Evolutionary conservation across 352 stramenopile genomes (phyloP), one percentile per base, ranked within the genome.

Genomic region (Hyaloperonospora brassicae): DNA sequence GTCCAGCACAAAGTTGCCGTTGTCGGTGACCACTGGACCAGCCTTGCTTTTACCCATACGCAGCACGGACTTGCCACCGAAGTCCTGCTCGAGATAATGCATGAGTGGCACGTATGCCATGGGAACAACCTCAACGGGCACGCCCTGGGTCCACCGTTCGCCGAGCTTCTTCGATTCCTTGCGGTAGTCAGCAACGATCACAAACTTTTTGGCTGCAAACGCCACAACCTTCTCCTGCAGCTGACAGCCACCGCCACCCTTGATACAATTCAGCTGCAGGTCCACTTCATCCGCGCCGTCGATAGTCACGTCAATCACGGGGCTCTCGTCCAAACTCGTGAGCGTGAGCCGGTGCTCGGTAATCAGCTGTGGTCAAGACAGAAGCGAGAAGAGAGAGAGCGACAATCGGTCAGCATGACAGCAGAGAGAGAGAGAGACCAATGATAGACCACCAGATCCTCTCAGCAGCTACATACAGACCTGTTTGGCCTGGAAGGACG

Each of bases 251-350:
- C 97, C 97, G 34, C 96, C 95, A 45, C 96, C 97, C 73, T 99
- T 99, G 53, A 98, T 98, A 64, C 97, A 93, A 74, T 98, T 98
- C 45, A 99, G 80, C 53, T 95, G 80, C n/a, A 69, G 47, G 66
- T 99, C 96, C 47, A 98, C 96, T 66, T 98, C 94, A 73, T 99
- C 96, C 12, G 96, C 96, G 43, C 96, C 97, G 78, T 99, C 97
- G 66, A 99, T 98, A 34, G 96, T 96, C 57, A 99, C 95, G 77
- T 99, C 97, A 43, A 99, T 93, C 58, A 91, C 79, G 27, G 84
- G 78, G 50, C 77, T 64, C 52, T 86, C 76, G 57, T 92, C 83
- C 52, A 95, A 69, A 64, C 84, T 90, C 22, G 76, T 88, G 47
- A 95, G 66, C 51, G 66, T 72, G 36, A 96, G 78, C 44, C 79